A percentile compares a stretch with the other conserved stretches of the same genome.
phyloP scores from a whole-genome alignment of 805 yeast species.

The Gaillardinia entomophila region DNA sequence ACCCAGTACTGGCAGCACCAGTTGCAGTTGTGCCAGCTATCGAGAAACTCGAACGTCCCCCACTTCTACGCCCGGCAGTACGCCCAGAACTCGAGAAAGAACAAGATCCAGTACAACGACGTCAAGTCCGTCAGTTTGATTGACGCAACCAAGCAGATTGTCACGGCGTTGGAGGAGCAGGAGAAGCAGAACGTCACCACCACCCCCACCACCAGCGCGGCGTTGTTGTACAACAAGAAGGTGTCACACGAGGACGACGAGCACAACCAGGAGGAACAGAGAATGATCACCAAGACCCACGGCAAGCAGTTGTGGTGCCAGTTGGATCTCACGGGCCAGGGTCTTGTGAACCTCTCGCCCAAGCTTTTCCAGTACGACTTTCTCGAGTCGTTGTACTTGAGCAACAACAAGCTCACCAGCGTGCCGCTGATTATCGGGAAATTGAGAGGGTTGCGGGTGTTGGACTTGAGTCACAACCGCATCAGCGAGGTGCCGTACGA shows the following conservation, averaged over 20 bases:
- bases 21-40: constrained; percentile 61
- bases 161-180: constrained; percentile 31
- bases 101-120: constrained; percentile 31
- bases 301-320: constrained; percentile 92
- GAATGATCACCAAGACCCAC: constrained; percentile 52
- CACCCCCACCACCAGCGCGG: constrained; percentile 15
- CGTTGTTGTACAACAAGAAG: constrained; percentile 38
- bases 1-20: constrained; percentile 75
- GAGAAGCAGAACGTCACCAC: constrained; percentile 26
- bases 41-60: constrained; percentile 59
- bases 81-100: constrained; percentile 58
- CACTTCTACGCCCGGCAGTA: constrained; percentile 83
- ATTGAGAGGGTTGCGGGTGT: constrained; percentile 67
- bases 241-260: constrained; percentile 48
- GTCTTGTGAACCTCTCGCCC: constrained; percentile 63
- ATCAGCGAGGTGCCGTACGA: constrained; percentile 74
- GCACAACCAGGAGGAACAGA: constrained; percentile 46
- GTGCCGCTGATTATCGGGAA: constrained; percentile 66
- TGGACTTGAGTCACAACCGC: constrained; percentile 79
- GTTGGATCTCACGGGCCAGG: constrained; percentile 87
- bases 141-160: constrained; percentile 36
- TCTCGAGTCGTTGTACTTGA: constrained; percentile 78
- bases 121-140: constrained; percentile 32
- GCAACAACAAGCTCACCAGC: constrained; percentile 69
- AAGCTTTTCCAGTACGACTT: constrained; percentile 77